Conservation (phyloP, 2,329 filamentous ascomycete species). For the Lasiodiplodia gonubiensis region DNA sequence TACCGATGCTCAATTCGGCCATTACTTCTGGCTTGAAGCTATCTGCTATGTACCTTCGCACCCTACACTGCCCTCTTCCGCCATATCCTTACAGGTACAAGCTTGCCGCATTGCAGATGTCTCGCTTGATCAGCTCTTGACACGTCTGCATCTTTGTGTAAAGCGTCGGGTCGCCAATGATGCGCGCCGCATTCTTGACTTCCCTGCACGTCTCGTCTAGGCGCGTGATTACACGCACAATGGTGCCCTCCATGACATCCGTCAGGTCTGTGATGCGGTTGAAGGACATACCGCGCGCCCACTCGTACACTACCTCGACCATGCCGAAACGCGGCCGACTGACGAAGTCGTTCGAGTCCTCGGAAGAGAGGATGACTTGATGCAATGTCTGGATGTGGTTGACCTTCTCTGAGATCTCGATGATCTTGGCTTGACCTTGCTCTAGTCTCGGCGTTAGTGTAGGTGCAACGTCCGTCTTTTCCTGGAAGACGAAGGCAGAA, state of each 20-base stretch:
- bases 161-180: conserved; percentile 90
- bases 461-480: conserved; percentile 85
- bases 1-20: not conserved
- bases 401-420: conserved; percentile 89
- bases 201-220: conserved; percentile 96
- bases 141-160: conserved; percentile 97
- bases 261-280: conserved; percentile 96
- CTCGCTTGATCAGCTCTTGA: conserved; percentile 90
- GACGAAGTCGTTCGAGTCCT: conserved; percentile 92
- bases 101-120: conserved; percentile 49
- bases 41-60: not conserved
- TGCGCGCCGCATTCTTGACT: conserved; percentile 94
- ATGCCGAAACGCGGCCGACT: conserved; percentile 87
- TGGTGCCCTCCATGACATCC: conserved; percentile 95
- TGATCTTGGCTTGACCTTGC: conserved; percentile 81
- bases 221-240: conserved; percentile 91
- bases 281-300: conserved; percentile 97
- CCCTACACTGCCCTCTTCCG: not conserved
- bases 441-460: conserved; percentile 82
- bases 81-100: conserved; percentile 43
- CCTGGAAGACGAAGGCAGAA: conserved; percentile 95
- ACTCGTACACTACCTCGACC: conserved; percentile 98
- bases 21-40: not conserved
- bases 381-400: conserved; percentile 87
- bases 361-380: conserved; percentile 88